phyloP scores from a whole-genome alignment of 768 basidiomycete genomes.

The Mycena filopes region DNA sequence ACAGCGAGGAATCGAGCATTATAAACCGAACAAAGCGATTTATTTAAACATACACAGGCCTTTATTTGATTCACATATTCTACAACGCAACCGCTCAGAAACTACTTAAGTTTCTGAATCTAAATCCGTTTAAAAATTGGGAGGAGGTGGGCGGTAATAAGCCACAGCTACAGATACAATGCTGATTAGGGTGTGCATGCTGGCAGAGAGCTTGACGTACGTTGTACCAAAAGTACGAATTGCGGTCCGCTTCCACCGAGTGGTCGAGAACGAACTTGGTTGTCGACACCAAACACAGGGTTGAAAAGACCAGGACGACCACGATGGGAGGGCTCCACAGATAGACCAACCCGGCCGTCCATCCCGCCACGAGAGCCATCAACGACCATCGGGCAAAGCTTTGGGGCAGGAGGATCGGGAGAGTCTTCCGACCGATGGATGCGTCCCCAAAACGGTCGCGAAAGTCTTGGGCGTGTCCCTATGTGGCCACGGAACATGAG shows the following conservation, averaged over 20 bases:
- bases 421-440: constrained; percentile 35
- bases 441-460: constrained; percentile 37
- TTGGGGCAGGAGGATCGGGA: constrained; percentile 34
- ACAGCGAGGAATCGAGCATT: too few species aligned
- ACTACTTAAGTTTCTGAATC: too few species aligned
- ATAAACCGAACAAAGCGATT: too few species aligned
- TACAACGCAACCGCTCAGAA: too few species aligned
- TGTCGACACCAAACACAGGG: constrained; percentile 14
- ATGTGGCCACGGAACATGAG: too few species aligned
- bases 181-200: background rate
- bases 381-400: constrained; percentile 37
- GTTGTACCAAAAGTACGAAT: constrained; percentile 36
- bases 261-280: constrained; percentile 31
- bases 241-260: constrained; percentile 32
- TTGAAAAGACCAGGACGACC: constrained; percentile 12
- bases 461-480: constrained; percentile 40
- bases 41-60: too few species aligned
- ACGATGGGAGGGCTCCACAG: constrained; percentile 32
- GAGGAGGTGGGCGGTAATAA: constrained; percentile 20
- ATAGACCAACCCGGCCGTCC: constrained; percentile 29
- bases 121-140: constrained; percentile 5
- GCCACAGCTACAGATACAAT: constrained; percentile 4
- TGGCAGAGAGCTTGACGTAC: background rate
- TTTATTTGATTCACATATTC: too few species aligned
- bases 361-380: constrained; percentile 20